phyloP scores from a whole-genome alignment of 2,329 filamentous ascomycete genomes.

The Penicillium psychrosexuale region DNA sequence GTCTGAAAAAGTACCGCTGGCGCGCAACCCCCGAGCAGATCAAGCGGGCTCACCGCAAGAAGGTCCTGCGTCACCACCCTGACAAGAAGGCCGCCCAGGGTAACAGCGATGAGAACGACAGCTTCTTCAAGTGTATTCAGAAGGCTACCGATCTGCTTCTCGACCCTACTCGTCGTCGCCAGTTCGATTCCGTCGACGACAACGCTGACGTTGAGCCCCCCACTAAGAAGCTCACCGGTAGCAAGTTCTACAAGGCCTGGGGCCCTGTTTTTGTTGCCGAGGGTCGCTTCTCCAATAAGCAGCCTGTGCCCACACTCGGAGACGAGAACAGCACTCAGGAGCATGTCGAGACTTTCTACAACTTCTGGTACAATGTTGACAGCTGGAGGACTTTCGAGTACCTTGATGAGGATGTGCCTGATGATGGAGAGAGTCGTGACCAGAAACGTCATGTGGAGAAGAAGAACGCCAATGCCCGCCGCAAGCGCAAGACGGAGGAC shows the following conservation, averaged over 20 bases:
- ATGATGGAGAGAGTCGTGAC: conserved; percentile 98
- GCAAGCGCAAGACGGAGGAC: conserved; percentile 99
- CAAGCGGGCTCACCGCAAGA: conserved; percentile 98
- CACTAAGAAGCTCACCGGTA: conserved; percentile 81
- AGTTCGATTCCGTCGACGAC: conserved; percentile 96
- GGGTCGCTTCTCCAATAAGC: conserved; percentile 83
- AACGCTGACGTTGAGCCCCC: conserved; percentile 88
- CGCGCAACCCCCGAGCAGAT: conserved; percentile 96
- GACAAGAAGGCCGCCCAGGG: conserved; percentile 97
- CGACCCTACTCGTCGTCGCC: conserved; percentile 86
- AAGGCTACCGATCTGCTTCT: conserved; percentile 92
- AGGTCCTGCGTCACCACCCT: conserved; percentile 97
- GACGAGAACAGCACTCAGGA: conserved; percentile 80
- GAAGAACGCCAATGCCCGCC: conserved; percentile 95
- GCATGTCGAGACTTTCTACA: conserved; percentile 93
- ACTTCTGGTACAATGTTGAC: conserved; percentile 99
- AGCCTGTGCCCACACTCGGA: conserved; percentile 85
- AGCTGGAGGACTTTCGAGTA: conserved; percentile 98
- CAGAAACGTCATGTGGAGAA: conserved; percentile 98
- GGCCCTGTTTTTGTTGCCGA: conserved; percentile 84
- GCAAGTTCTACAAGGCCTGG: conserved; percentile 97
- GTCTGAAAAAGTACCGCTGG: conserved; percentile 86
- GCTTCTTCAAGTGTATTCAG: conserved; percentile 99
- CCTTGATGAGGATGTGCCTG: conserved; percentile 95
- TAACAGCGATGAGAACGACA: conserved; percentile 78